Evolutionary conservation across 371 early-diverging fungal species (phyloP), one percentile per base, ranked within the genome.

Genomic region (Apophysomyces sp.): DNA sequence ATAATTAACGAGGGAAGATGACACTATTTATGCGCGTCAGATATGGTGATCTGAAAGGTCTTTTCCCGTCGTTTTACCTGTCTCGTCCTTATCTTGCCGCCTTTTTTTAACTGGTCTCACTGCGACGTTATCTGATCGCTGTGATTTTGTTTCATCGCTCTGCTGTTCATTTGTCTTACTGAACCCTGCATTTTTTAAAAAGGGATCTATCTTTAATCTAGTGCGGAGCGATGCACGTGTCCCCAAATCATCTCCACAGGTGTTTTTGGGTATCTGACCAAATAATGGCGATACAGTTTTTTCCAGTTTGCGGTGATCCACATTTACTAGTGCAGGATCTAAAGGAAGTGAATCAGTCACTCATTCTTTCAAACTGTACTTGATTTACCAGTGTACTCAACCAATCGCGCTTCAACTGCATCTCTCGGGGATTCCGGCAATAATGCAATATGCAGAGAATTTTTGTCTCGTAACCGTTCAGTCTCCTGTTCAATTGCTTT

Each of bases 401-500:
- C 61, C 18, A 66, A 49, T 60, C 78, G 71, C 0, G 87, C 86
- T 37, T 62, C 58, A 1, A 74, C 32, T 0, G 61, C 40, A 61
- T 87, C 87, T 24, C 57, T 71, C 0, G 62, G 29, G 18, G 71
- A 52, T 53, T 80, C 80, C 5, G 90, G 88, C 30, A 92, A 60
- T 9, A 92, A 66, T 11, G 78, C 72, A 18, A 92, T 74, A 5
- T 75, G 61, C 6, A 92, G 65, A 3, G 81, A 76, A 52, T 84
- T 85, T 51, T 88, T 86, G 49, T 86, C 84, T 30, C 77, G 73
- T 37, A 91, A 68, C 44, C 63, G 77, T 0, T 80, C 70, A 1
- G 80, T 63, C 41, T 84, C 87, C 36, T 83, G 73, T 29, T 73
- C 52, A 13, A 71, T 60, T 9, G 54, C 69, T 52, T 81, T 83